Evolutionary conservation across 2,329 filamentous ascomycete species (phyloP).

Genomic region (Penicillium sp.): DNA sequence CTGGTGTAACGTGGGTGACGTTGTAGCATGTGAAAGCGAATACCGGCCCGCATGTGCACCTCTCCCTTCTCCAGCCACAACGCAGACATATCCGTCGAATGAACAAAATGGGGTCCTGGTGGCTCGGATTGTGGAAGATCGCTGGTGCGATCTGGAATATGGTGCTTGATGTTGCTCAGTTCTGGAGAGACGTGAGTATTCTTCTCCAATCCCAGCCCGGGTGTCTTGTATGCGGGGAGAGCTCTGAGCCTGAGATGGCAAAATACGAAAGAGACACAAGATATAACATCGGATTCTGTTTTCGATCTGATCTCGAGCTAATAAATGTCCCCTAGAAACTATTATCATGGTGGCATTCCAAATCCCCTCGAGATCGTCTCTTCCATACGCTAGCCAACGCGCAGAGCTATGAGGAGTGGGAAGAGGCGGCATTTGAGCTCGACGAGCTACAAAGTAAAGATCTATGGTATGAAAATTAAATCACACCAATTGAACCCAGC

Average conservation of each 20-base stretch:
- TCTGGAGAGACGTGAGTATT: slow-evolving; percentile 58
- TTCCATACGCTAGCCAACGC: slow-evolving; percentile 65
- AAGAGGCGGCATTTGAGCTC: slow-evolving; percentile 76
- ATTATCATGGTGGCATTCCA: slow-evolving; percentile 64
- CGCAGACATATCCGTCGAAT: background rate
- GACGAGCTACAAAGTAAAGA: slow-evolving; percentile 79
- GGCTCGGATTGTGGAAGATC: slow-evolving; percentile 27
- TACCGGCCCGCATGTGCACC: slow-evolving; percentile 3
- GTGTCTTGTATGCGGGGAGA: background rate
- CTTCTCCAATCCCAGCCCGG: background rate
- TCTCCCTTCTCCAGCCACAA: slow-evolving; percentile 1
- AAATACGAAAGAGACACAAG: background rate
- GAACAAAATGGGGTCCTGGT: slow-evolving; percentile 25
- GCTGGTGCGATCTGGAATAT: slow-evolving; percentile 52
- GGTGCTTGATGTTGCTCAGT: slow-evolving; percentile 59
- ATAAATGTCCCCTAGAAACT: slow-evolving; percentile 56
- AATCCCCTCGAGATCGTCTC: slow-evolving; percentile 64
- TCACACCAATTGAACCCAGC: background rate
- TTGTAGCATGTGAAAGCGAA: slow-evolving; percentile 26
- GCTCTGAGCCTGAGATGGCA: background rate
- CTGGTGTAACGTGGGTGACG: background rate
- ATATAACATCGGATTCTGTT: background rate
- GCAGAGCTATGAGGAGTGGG: slow-evolving; percentile 78
- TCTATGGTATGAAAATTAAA: slow-evolving; percentile 58
- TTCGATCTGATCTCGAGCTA: background rate